Base-by-base conservation (phyloP, 805 yeast genomes). In the Grigorovia yakushimaensis region DNA sequence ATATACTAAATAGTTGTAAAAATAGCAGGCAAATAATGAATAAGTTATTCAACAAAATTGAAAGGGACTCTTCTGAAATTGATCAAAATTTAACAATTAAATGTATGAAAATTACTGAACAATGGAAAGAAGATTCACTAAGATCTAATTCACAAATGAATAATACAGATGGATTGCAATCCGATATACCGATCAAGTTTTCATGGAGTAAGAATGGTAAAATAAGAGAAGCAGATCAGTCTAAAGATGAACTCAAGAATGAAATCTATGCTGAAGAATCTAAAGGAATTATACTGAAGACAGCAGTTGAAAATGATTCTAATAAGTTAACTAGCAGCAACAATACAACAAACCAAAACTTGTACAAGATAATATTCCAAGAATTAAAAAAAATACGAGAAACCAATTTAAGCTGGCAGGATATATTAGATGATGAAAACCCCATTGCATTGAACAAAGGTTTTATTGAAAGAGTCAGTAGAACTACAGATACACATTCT, bases 151-250 rank as follows among this genome's bases (percentile, higher is more conserved):
- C 54, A 7, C 50, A 46, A 18, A 39, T 30, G 13, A 42, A 43
- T 10, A 42, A 48, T 18, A 39, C 59, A 2, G 48, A 54, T 11
- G 45, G 53, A 6, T 46, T 58, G 19, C 56, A 47, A 17, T 42
- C 51, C 8, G 66, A 60, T 15, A 44, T 58, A 1, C 62, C 64
- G 2, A 59, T 60, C 2, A 47, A 53, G n/a, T 62, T 62, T 48
- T 50, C 60, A 10, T 62, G 66, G 66, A 60, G 64, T 30, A 51
- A 56, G 40, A 55, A 49, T 11, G 24, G 10, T 30, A 24, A 23
- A 17, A 37, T 38, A 30, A 50, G 38, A 21, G 45, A 27, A 21
- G 30, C 39, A 6, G 27, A 23, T 23, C 9, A 6, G 27, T 23
- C 27, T 23, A n/a, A n/a, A n/a, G n/a, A n/a, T n/a, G n/a, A n/a